Evolutionary conservation across 2,329 filamentous ascomycete species (phyloP).

Genomic region (Fusarium marasasianum): DNA sequence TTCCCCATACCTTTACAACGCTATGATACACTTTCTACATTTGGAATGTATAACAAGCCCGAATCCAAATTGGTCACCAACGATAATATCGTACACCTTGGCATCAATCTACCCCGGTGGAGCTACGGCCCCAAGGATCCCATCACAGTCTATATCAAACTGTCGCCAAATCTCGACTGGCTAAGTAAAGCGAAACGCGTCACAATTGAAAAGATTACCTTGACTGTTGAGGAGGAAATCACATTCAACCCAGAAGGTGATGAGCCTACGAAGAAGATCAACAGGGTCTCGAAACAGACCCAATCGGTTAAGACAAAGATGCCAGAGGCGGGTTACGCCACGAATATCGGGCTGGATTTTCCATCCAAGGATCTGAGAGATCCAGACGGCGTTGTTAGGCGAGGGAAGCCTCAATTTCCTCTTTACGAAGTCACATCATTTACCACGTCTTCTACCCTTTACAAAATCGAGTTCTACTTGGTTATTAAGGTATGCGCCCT

Average conservation of each 20-base stretch:
- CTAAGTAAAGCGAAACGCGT: constrained; percentile 89
- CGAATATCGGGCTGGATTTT: constrained; percentile 90
- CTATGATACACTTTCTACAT: constrained; percentile 97
- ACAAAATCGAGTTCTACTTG: constrained; percentile 98
- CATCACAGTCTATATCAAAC: constrained; percentile 93
- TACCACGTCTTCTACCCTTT: constrained; percentile 90
- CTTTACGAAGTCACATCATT: constrained; percentile 90
- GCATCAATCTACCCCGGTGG: constrained; percentile 92
- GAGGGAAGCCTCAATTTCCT: constrained; percentile 87
- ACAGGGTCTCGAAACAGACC: constrained; percentile 84
- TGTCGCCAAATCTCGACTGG: constrained; percentile 93
- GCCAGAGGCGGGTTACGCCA: constrained; percentile 91
- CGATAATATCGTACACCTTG: constrained; percentile 90
- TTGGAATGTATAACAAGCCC: constrained; percentile 99
- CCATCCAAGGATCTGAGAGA: constrained; percentile 90
- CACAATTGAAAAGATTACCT: constrained; percentile 92
- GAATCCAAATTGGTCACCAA: constrained; percentile 86
- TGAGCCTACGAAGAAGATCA: constrained; percentile 89
- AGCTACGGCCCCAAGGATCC: constrained; percentile 96
- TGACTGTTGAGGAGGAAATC: constrained; percentile 95
- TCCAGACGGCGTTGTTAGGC: constrained; percentile 83
- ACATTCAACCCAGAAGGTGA: constrained; percentile 99
- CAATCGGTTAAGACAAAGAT: constrained; percentile 84
- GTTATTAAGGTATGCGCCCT: constrained; percentile 79
- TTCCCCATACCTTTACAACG: constrained; percentile 91